Evolutionary conservation across 1,284 basidiomycete genomes (phyloP).

Genomic region (Ceraceosorus guamensis): DNA sequence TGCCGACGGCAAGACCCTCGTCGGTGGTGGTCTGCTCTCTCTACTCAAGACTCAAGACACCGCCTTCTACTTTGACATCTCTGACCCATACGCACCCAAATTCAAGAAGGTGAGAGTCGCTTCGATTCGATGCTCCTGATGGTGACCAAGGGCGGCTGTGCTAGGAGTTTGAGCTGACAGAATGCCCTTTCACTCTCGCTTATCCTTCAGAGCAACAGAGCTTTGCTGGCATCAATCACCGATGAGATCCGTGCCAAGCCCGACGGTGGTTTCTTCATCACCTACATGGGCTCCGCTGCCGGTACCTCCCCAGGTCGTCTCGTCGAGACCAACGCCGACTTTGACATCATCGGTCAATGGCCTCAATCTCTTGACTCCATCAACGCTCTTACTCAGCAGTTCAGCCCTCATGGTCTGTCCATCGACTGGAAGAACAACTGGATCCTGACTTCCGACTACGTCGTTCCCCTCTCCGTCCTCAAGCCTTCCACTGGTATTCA

Average conservation of each 20-base stretch:
- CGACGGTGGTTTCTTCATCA: slow-evolving; percentile 1
- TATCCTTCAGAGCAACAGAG: not conserved
- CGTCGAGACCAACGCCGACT: not conserved
- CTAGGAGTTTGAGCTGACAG: too few species aligned
- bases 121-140: too few species aligned
- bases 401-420: not conserved
- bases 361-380: not conserved
- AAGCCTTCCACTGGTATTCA: not conserved
- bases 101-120: not conserved
- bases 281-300: not conserved
- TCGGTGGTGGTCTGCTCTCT: not conserved
- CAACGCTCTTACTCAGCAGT: not conserved
- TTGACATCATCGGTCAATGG: not conserved
- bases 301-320: not conserved
- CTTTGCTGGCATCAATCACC: not conserved
- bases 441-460: not conserved
- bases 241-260: slow-evolving; percentile 1
- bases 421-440: not conserved
- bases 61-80: not conserved
- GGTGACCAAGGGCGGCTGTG: too few species aligned
- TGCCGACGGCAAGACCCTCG: not conserved
- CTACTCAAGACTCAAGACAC: not conserved
- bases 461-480: not conserved
- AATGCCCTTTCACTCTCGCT: too few species aligned
- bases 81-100: not conserved